These are phyloP conservation scores for Setaria italica DNA, from an alignment of 202 grass and related monocot genomes.

Conservation along the genomic window DNA sequence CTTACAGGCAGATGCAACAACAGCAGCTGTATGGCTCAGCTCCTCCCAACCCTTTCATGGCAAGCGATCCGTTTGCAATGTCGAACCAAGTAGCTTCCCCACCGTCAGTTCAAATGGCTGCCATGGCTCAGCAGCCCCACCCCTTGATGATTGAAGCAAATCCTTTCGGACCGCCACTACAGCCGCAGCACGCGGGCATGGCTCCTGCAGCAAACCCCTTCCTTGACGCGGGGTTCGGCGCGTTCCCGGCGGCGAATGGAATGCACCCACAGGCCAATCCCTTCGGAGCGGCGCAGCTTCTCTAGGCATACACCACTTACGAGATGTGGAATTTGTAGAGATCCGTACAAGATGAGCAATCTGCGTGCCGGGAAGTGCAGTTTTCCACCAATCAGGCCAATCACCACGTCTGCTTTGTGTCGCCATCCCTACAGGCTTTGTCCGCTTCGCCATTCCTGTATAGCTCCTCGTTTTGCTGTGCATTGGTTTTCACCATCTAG, in stretches of 20 bases:
- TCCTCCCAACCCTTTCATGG: constrained; percentile 84
- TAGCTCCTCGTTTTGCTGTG: neutral
- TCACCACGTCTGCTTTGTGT: constrained; percentile 12
- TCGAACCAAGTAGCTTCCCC: constrained; percentile 73
- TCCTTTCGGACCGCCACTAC: constrained; percentile 55
- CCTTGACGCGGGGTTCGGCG: constrained; percentile 61
- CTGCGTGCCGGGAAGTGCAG: neutral
- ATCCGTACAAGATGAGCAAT: constrained; percentile 7
- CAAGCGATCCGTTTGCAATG: constrained; percentile 63
- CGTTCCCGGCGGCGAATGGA: constrained; percentile 58
- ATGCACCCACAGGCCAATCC: constrained; percentile 63
- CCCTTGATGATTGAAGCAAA: constrained; percentile 51
- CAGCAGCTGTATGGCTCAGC: constrained; percentile 66
- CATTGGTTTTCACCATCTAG: neutral
- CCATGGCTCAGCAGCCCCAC: constrained; percentile 63
- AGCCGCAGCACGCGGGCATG: constrained; percentile 34
- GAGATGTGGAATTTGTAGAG: neutral
- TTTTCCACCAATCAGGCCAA: neutral
- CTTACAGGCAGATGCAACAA: constrained; percentile 78
- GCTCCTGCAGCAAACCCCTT: constrained; percentile 67
- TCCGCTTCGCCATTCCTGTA: constrained; percentile 36
- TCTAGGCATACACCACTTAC: constrained; percentile 49
- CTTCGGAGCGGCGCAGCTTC: constrained; percentile 62
- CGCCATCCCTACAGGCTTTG: constrained; percentile 21
- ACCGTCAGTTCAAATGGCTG: constrained; percentile 77